These are phyloP conservation scores for Agaricales sp. DNA, from an alignment of 1,284 basidiomycete genomes.

Conservation along the genomic window DNA sequence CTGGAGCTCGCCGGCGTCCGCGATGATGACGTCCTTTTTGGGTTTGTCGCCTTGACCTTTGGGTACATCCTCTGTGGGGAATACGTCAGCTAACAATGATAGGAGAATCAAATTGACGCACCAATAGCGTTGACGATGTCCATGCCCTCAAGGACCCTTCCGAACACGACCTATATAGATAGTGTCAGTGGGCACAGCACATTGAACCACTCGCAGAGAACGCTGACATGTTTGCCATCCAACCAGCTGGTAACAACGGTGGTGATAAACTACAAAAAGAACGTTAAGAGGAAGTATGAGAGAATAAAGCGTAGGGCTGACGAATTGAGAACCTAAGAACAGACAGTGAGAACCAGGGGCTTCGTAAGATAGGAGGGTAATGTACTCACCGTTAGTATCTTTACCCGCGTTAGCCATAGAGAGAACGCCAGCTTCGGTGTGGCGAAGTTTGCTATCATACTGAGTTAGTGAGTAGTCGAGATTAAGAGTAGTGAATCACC, in stretches of 20 bases:
- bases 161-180: conserved; percentile 72
- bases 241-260: conserved; percentile 72
- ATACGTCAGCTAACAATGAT: conserved; percentile 11
- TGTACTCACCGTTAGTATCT: conserved; percentile 65
- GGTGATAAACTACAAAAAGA: conserved; percentile 59
- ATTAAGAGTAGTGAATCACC: conserved; percentile 16
- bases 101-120: conserved; percentile 20
- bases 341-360: conserved; percentile 14
- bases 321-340: conserved; percentile 75
- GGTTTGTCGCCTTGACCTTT: conserved; percentile 69
- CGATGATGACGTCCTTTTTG: conserved; percentile 63
- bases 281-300: conserved; percentile 8
- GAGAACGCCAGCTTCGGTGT: conserved; percentile 76
- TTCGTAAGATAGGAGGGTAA: conserved; percentile 2
- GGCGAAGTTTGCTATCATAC: conserved; percentile 68
- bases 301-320: conserved; percentile 23
- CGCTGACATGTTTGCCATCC: conserved; percentile 62
- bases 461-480: conserved; percentile 1
- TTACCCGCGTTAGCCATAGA: conserved; percentile 93
- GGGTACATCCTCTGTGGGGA: conserved; percentile 51
- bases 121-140: conserved; percentile 72
- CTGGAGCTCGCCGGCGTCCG: conserved; percentile 60
- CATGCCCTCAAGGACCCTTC: conserved; percentile 85
- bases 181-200: conserved; percentile 4
- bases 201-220: conserved; percentile 9